Base-by-base conservation (phyloP, 371 early-diverging fungal genomes). In the Mortierella sp. region DNA sequence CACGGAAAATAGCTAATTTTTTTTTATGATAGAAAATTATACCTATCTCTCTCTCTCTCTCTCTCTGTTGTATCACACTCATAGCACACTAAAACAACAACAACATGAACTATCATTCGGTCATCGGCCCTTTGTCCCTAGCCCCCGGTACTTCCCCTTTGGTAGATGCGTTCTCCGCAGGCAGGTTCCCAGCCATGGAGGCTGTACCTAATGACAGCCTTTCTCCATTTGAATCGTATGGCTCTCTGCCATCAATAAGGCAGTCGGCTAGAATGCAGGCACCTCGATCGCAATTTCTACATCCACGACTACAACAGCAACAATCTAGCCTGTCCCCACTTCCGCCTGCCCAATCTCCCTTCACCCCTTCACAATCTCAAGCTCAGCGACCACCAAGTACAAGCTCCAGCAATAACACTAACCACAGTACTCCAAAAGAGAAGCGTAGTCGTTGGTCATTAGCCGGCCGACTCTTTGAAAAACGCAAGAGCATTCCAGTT, bases 401-500 rank as follows among this genome's bases (percentile, higher is more conserved):
- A 18, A 11, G 24, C 39, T 16, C 40, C 66, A 52, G 20, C 8
- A 51, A 12, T 52, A 10, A 32, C 51, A 54, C 22, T 28, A 28
- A 6, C 14, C 54, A 37, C 1, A 30, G 28, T 18, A 26, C 43
- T 11, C n/a, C 45, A 26, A 72, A 72, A 24, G 73, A 66, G 37
- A 70, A 63, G 59, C 45, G 59, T 1, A 55, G 78, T 18, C 71
- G 74, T 14, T 79, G 79, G 79, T 67, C 75, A 3, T 32, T 79
- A 57, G 59, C 75, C 1, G 64, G 75, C 24, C 74, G 70, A 3
- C 52, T 79, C 39, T 74, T 74, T 63, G 75, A 79, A 30, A 73
- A 64, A 28, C 66, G 71, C 22, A 70, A 68, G 57, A 64, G 62
- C 52, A 16, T 52, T 0, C 22, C 66, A n/a, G 73, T 40, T 8